Evolutionary conservation across 2,329 filamentous ascomycete species (phyloP).

Genomic region (Chaetothyriales sp.): DNA sequence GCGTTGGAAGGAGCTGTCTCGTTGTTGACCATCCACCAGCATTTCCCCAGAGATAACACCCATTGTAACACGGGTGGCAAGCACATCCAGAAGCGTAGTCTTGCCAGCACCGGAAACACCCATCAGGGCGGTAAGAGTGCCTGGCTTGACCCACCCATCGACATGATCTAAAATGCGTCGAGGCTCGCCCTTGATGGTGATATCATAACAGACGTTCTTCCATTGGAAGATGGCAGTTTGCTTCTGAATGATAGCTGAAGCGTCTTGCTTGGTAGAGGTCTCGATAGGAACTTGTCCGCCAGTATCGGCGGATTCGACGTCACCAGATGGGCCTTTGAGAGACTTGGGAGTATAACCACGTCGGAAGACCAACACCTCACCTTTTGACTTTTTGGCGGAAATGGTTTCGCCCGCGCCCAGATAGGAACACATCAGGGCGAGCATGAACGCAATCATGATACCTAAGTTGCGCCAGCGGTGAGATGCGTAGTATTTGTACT

Average conservation of each 20-base stretch:
- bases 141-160: constrained; percentile 87
- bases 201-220: constrained; percentile 71
- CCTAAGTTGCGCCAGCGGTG: constrained; percentile 58
- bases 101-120: constrained; percentile 86
- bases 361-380: constrained; percentile 24
- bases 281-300: constrained; percentile 20
- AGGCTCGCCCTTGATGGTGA: constrained; percentile 62
- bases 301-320: constrained; percentile 19
- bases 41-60: constrained; percentile 80
- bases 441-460: constrained; percentile 50
- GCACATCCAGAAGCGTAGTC: constrained; percentile 74
- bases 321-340: constrained; percentile 9
- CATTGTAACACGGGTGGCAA: constrained; percentile 77
- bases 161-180: constrained; percentile 72
- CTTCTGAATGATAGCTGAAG: constrained; percentile 37
- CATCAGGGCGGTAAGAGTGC: constrained; percentile 81
- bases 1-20: constrained; percentile 74
- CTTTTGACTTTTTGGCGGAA: constrained; percentile 26
- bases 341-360: constrained; percentile 15
- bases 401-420: constrained; percentile 19
- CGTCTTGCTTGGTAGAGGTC: constrained; percentile 16
- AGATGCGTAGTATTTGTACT: constrained; percentile 44
- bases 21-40: constrained; percentile 61
- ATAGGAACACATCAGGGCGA: constrained; percentile 39
- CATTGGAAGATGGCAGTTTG: constrained; percentile 75